Evolutionary conservation across 2,329 filamentous ascomycete genomes (phyloP), one percentile per base, ranked within the genome.

Genomic region (Colletotrichum ledebouriae): DNA sequence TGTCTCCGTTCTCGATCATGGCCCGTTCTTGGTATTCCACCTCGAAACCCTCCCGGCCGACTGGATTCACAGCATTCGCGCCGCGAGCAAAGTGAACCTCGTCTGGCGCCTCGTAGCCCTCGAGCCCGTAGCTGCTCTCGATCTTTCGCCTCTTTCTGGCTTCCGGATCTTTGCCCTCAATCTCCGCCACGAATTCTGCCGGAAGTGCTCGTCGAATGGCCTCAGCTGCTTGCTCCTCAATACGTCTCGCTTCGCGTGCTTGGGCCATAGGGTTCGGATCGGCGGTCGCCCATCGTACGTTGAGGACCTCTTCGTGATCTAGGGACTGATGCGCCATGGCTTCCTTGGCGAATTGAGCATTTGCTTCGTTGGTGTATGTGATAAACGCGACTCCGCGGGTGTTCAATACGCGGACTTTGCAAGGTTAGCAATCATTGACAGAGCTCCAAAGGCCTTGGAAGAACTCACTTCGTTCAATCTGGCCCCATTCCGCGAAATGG

Each of bases 401-500:
- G 65, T 97, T 98, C 13, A 99, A 83, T 2, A 98, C 95, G 33
- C 96, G 90, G 53, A 91, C 81, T 83, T 55, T 2, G 25, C 0
- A 34, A 1, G 15, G 61, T 65, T 52, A 52, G 53, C 11, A 15
- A 34, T 20, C 12, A 49, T 15, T 1, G 15, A 34, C 10, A n/a
- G 25, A 76, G 2, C 20, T 49, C n/a, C 12, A 12, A 17, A 13
- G 25, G 29, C 29, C 20, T 11, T 4, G 6, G 7, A 1, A 6
- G 7, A 29, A 77, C 81, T 72, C 77, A 83, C 81, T 90, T 50
- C 96, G 88, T 78, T 98, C 95, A 57, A 99, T 84, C 75, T 94
- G 92, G 0, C 96, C 96, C 94, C 94, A 99, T 86, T 99, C 96
- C 25, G 94, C 92, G 77, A 98, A 98, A 80, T 99, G 96, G 13